phyloP scores from a whole-genome alignment of 495 filamentous ascomycete species.

The Tuber aestivum region DNA sequence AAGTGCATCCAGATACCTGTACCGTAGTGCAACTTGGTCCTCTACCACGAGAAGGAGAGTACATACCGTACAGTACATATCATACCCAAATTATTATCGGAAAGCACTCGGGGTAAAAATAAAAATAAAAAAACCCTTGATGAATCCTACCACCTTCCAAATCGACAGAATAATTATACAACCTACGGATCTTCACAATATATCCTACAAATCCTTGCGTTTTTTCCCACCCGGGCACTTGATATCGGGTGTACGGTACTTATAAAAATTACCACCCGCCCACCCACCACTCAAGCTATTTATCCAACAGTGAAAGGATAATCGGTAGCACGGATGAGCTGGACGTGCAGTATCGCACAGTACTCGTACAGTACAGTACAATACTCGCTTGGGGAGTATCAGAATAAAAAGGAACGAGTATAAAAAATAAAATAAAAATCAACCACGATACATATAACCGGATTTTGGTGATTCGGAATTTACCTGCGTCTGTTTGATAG shows the following conservation, averaged over 20 bases:
- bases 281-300: not conserved
- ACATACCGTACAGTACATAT: no score
- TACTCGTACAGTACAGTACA: not conserved
- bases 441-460: not conserved
- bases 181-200: not conserved
- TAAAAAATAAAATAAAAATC: not conserved
- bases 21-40: no score
- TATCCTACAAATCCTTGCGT: not conserved
- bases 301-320: not conserved
- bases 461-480: not conserved
- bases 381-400: not conserved
- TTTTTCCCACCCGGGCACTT: no score
- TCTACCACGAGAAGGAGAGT: no score
- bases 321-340: not conserved
- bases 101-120: no score
- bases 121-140: no score
- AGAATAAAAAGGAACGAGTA: not conserved
- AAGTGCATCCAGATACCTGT: not conserved
- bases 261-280: no score
- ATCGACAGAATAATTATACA: no score
- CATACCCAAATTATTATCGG: no score
- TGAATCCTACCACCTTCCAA: no score
- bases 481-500: not conserved
- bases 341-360: not conserved
- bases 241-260: no score